Evolutionary conservation across 164 flowering plant genomes (phyloP).

Genomic region (Vitis labrusca): DNA sequence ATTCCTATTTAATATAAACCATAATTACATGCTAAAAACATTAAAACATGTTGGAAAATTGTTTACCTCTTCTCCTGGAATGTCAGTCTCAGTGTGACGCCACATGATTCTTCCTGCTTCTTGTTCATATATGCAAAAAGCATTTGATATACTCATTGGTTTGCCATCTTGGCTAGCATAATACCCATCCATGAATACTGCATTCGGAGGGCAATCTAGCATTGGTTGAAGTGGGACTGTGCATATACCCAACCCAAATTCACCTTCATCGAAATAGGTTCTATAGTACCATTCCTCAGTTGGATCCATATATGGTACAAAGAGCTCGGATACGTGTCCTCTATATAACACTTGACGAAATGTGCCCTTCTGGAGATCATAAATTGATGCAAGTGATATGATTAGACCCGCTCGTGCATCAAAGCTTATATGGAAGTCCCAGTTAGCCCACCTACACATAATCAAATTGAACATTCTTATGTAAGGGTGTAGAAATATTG

Average conservation of each 20-base stretch:
- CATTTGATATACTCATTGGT: constrained; percentile 34
- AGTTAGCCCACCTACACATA: constrained; percentile 53
- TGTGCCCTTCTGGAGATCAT: constrained; percentile 33
- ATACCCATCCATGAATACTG: constrained; percentile 48
- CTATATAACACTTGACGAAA: constrained; percentile 45
- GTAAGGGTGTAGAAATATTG: too few relatives aligned
- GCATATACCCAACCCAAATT: constrained; percentile 52
- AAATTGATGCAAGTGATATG: constrained; percentile 56
- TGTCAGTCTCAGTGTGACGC: constrained; percentile 57
- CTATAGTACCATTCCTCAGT: constrained; percentile 57
- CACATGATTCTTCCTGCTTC: constrained; percentile 58
- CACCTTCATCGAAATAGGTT: constrained; percentile 63
- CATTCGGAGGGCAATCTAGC: constrained; percentile 54
- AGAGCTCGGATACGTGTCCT: constrained; percentile 58
- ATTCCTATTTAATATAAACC: too few relatives aligned
- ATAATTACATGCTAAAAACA: too few relatives aligned
- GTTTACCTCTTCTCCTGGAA: constrained; percentile 43
- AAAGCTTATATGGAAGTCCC: constrained; percentile 54
- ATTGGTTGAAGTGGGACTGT: constrained; percentile 45
- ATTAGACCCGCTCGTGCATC: constrained; percentile 55
- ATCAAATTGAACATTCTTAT: too few relatives aligned
- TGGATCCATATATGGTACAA: constrained; percentile 72
- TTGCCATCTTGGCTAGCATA: constrained; percentile 36
- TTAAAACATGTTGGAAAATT: neutral
- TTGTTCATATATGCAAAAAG: constrained; percentile 52